phyloP scores from a whole-genome alignment of 2,329 filamentous ascomycete species.

The Apiospora sp. region DNA sequence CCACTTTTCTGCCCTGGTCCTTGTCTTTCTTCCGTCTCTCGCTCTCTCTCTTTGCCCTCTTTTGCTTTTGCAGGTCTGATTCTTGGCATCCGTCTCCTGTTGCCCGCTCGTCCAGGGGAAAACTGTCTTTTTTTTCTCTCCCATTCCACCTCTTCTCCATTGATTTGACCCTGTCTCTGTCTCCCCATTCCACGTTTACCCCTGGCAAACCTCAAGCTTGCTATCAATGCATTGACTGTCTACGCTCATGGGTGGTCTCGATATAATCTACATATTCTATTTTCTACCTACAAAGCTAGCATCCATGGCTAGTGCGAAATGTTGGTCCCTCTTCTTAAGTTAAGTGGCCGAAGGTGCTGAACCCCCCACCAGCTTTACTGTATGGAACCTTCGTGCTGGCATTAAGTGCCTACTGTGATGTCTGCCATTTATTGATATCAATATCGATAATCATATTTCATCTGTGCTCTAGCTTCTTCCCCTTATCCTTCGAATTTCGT shows the following conservation, averaged over 20 bases:
- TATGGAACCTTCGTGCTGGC: not conserved
- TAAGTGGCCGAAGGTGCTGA: constrained; percentile 3
- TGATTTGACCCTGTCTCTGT: not conserved
- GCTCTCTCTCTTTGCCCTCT: constrained; percentile 24
- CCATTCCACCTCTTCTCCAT: constrained; percentile 6
- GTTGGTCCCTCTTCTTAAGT: not conserved
- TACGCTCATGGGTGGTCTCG: not conserved
- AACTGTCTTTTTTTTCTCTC: constrained; percentile 11
- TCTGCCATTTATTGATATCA: constrained; percentile 16
- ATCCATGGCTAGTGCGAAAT: not conserved
- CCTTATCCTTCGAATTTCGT: constrained; percentile 3
- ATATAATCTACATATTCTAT: not conserved
- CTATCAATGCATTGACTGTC: not conserved
- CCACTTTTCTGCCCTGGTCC: constrained; percentile 27
- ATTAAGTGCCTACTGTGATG: not conserved
- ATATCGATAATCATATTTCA: not conserved
- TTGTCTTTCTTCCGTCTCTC: constrained; percentile 27
- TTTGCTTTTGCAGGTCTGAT: not conserved
- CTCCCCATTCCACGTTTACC: not conserved
- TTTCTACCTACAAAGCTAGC: not conserved
- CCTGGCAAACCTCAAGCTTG: not conserved
- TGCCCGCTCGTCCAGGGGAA: not conserved
- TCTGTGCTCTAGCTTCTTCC: constrained; percentile 2
- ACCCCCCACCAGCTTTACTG: constrained; percentile 17
- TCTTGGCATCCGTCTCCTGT: constrained; percentile 7